Conservation (phyloP, 768 basidiomycete genomes). For the Mycena epipterygia region DNA sequence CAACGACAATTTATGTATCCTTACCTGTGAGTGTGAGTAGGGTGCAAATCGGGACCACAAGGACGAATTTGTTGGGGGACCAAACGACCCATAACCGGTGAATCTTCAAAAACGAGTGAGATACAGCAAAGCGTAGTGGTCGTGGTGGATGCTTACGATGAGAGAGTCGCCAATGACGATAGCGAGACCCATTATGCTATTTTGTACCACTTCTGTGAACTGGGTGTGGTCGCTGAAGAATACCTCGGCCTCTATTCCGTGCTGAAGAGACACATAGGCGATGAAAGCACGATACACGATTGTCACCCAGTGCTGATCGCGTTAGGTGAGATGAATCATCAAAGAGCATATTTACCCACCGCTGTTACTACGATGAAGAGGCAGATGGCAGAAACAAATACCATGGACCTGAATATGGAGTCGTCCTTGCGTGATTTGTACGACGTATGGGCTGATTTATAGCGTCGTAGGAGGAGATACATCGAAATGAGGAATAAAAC, state of each 20-base stretch:
- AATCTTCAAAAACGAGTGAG: neutral
- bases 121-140: neutral
- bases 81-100: slow-evolving; percentile 28
- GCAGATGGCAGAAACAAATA: slow-evolving; percentile 5
- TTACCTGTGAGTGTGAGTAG: neutral
- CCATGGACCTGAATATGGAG: slow-evolving; percentile 6
- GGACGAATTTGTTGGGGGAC: slow-evolving; percentile 2
- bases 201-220: neutral
- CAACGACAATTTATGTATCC: neutral
- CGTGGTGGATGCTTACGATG: neutral
- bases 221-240: slow-evolving; percentile 12
- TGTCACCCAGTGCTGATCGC: slow-evolving; percentile 15
- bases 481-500: slow-evolving; percentile 20
- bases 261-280: neutral
- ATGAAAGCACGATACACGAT: slow-evolving; percentile 3
- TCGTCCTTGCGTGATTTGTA: neutral
- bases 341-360: neutral
- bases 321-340: neutral
- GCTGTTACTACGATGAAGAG: slow-evolving; percentile 12
- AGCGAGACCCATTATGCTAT: neutral
- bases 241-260: neutral
- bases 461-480: slow-evolving; percentile 14
- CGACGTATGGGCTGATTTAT: neutral
- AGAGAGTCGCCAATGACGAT: slow-evolving; percentile 17
- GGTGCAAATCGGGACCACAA: neutral